Base-by-base conservation (phyloP, 2,329 filamentous ascomycete genomes). In the Colletotrichum viniferum region DNA sequence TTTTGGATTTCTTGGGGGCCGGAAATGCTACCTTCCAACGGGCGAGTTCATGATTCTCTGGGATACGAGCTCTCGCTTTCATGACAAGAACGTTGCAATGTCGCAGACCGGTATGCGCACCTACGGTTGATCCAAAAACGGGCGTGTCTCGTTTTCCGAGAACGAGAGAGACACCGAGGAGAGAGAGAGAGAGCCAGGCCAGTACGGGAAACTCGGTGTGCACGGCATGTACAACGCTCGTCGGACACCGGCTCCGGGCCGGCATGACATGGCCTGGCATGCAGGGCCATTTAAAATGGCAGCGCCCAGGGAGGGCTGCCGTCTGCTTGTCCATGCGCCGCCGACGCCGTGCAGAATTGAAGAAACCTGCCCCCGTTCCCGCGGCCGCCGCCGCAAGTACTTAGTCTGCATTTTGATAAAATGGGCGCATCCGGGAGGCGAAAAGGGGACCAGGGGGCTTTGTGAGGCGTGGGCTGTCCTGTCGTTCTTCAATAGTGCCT, bases 161-260 rank as follows among this genome's bases (percentile, higher is more conserved):
- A 72, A 64, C 71, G 58, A 73, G 43, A 26, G 14, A 48, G 43
- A 48, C 43, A 48, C 43, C 43, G 60, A 55, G 21, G 48, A 8
- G 18, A 56, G 68, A 28, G 26, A 58, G 26, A 26, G 26, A 26
- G n/a, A 28, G 16, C 21, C 55, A 58, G 55, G n/a, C 21, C 21
- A 14, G 32, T 36, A 66, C 67, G 68, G 55, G 52, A 60, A 36
- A 14, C 61, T 71, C 68, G 72, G 72, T 67, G 71, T 52, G 71
- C 60, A 71, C 67, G 34, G 71, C 61, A 74, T 71, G 72, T 28
- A 74, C 68, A 61, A 71, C 38, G 38, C 63, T 66, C 38, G 55
- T 48, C 43, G 58, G 55, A 67, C 55, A 56, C 65, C 72, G 61
- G 68, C 62, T 55, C 68, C 72, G 68, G 62, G 21, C 61, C 68